Evolutionary conservation across 805 yeast genomes (phyloP).

Genomic region (Barnettozyma sp.): DNA sequence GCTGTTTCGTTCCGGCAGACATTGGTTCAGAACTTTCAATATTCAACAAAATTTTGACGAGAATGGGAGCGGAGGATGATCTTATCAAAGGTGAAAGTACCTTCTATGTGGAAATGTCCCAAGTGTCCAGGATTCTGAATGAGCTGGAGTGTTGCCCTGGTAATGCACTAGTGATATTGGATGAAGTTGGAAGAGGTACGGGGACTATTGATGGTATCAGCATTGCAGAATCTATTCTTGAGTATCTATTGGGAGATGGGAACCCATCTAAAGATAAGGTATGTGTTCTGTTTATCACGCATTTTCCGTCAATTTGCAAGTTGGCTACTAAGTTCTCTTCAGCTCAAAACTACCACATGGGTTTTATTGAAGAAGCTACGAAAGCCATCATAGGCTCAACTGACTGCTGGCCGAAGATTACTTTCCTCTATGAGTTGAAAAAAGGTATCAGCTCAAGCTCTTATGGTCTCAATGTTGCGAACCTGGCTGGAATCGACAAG

Average conservation of each 20-base stretch:
- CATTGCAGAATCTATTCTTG: slow-evolving; percentile 91
- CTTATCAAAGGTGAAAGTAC: slow-evolving; percentile 95
- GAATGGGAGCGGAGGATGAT: slow-evolving; percentile 98
- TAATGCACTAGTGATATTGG: slow-evolving; percentile 78
- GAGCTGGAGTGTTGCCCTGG: slow-evolving; percentile 43
- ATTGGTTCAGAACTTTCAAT: slow-evolving; percentile 65
- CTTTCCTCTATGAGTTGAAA: slow-evolving; percentile 83
- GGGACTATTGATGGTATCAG: slow-evolving; percentile 96
- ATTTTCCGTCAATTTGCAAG: slow-evolving; percentile 87
- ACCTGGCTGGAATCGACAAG: slow-evolving; percentile 82
- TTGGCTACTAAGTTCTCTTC: slow-evolving; percentile 51
- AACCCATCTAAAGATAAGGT: slow-evolving; percentile 54
- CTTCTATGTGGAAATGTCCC: slow-evolving; percentile 93
- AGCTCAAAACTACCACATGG: slow-evolving; percentile 84
- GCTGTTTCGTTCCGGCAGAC: slow-evolving; percentile 71
- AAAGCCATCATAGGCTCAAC: slow-evolving; percentile 14
- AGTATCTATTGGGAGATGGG: slow-evolving; percentile 50
- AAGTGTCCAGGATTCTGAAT: slow-evolving; percentile 76
- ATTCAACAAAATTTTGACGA: slow-evolving; percentile 84
- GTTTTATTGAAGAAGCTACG: slow-evolving; percentile 40
- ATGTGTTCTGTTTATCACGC: slow-evolving; percentile 90
- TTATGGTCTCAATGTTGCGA: slow-evolving; percentile 97
- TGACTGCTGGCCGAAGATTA: slow-evolving; percentile 60
- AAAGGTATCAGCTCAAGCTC: slow-evolving; percentile 90
- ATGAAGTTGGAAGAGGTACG: slow-evolving; percentile 82